Evolutionary conservation across 1,284 basidiomycete species (phyloP).

Genomic region (Cystobasidium slooffiae): DNA sequence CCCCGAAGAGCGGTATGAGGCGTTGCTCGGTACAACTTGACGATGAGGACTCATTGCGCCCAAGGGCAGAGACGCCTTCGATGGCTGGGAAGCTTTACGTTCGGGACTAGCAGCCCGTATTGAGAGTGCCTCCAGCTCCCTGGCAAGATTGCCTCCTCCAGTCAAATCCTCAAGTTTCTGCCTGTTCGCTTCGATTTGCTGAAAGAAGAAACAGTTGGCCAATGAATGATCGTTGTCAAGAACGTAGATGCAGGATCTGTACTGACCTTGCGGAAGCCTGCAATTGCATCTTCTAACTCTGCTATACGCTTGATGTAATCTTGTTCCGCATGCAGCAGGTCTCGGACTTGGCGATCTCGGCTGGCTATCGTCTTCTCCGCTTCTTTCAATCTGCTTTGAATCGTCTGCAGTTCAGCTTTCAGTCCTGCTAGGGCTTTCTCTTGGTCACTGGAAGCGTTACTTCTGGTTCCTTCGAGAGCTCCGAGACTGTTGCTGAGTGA

Average conservation of each 20-base stretch:
- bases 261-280: constrained; percentile 3
- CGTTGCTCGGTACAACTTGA: background rate
- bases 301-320: background rate
- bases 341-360: background rate
- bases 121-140: background rate
- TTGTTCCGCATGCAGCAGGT: background rate
- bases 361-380: background rate
- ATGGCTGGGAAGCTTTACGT: background rate
- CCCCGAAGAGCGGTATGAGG: constrained; percentile 1
- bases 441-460: background rate
- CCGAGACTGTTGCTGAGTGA: constrained; percentile 4
- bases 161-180: constrained; percentile 7
- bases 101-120: constrained; percentile 2
- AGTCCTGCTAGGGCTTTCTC: background rate
- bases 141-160: background rate
- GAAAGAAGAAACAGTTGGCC: background rate
- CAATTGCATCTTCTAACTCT: constrained; percentile 14
- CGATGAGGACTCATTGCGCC: constrained; percentile 12
- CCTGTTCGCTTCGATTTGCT: constrained; percentile 16
- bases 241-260: background rate
- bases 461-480: background rate
- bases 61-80: background rate
- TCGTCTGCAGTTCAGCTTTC: background rate
- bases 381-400: background rate
- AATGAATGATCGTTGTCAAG: background rate